Percentiles rank a stretch among this genome's conserved stretches.
phyloP scores from a whole-genome alignment of 306 rosid genomes.

The Ammopiptanthus mongolicus region DNA sequence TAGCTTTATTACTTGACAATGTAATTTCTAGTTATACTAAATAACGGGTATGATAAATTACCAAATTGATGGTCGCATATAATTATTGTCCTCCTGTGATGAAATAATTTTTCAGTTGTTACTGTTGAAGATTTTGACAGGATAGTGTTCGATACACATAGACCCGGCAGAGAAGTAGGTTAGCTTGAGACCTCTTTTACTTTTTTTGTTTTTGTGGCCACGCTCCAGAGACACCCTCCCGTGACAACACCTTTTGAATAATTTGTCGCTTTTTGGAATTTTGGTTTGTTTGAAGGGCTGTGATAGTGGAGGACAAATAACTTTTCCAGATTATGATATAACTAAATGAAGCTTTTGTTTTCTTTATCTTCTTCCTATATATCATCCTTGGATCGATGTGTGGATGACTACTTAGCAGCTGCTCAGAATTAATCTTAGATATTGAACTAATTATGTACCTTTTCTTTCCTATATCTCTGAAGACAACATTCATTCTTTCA shows the following conservation, averaged over 20 bases:
- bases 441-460: background rate
- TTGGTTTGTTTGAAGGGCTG: slow-evolving; percentile 17
- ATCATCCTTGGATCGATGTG: slow-evolving; percentile 23
- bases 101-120: background rate
- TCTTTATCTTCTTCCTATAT: slow-evolving; percentile 16
- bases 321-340: slow-evolving; percentile 35
- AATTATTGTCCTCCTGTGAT: too few species aligned
- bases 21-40: too few species aligned
- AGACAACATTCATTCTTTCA: background rate
- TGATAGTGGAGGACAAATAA: slow-evolving; percentile 38
- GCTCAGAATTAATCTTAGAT: background rate
- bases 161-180: slow-evolving; percentile 7
- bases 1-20: too few species aligned
- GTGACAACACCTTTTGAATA: slow-evolving; percentile 23
- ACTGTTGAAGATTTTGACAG: slow-evolving; percentile 15
- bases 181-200: background rate
- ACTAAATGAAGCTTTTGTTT: slow-evolving; percentile 21
- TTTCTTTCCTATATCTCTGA: background rate
- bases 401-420: slow-evolving; percentile 1
- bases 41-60: too few species aligned
- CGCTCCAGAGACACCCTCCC: slow-evolving; percentile 9
- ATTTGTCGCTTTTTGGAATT: slow-evolving; percentile 22
- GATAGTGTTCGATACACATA: background rate
- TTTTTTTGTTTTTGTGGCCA: background rate
- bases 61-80: too few species aligned